These are phyloP conservation scores for Yamadazyma insecticola DNA, from an alignment of 805 yeast genomes.

Conservation along the genomic window DNA sequence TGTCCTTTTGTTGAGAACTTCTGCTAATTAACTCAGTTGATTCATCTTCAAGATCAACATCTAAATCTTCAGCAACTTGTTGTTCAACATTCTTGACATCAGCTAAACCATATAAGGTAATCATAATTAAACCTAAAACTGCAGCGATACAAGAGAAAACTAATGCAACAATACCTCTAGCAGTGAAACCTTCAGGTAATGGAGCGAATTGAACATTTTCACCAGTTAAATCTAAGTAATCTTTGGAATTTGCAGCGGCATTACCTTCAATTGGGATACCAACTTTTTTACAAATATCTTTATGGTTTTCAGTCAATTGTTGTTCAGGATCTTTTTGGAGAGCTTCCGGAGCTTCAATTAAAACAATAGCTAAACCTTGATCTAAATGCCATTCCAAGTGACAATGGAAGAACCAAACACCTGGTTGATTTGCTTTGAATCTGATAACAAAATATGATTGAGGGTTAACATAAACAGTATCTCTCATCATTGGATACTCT, in stretches of 20 bases:
- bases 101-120: conserved; percentile 80
- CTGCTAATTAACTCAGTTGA: too few relatives aligned
- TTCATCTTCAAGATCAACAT: conserved; percentile 40
- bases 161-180: conserved; percentile 90
- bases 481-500: conserved; percentile 61
- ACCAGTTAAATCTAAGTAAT: conserved; percentile 66
- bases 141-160: conserved; percentile 88
- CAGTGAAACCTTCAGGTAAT: conserved; percentile 89
- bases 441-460: conserved; percentile 67
- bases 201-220: conserved; percentile 62
- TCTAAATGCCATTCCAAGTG: conserved; percentile 83
- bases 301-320: conserved; percentile 58
- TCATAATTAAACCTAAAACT: conserved; percentile 70
- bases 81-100: conserved; percentile 70
- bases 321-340: conserved; percentile 41
- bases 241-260: conserved; percentile 76
- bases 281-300: conserved; percentile 53
- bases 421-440: conserved; percentile 83
- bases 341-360: conserved; percentile 64
- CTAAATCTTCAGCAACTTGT: conserved; percentile 54
- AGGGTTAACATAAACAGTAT: conserved; percentile 63
- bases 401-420: conserved; percentile 93
- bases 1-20: too few relatives aligned
- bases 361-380: conserved; percentile 71
- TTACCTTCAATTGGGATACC: conserved; percentile 63